These are phyloP conservation scores for Pseudonitzschia delicatissima DNA, from an alignment of 108 stramenopile genomes.

Conservation along the genomic window DNA sequence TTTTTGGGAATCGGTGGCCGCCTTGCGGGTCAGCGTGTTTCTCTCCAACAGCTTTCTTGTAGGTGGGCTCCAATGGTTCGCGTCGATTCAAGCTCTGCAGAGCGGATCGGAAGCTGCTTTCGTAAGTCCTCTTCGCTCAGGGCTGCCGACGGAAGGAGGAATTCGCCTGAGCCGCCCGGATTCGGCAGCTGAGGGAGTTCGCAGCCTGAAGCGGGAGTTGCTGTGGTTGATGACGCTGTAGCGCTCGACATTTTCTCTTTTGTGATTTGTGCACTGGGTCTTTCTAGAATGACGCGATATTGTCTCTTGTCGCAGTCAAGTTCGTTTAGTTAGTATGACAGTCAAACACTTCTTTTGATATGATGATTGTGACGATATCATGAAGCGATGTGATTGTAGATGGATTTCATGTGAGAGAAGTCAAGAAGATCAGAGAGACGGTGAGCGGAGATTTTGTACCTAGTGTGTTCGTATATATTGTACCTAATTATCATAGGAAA, in stretches of 20 bases:
- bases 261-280: background rate
- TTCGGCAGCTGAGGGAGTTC: background rate
- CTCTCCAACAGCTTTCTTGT: constrained; percentile 59
- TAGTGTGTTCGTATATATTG: too few relatives aligned
- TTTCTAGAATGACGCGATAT: too few relatives aligned
- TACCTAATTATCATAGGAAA: too few relatives aligned
- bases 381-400: too few relatives aligned
- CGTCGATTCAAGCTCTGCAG: constrained; percentile 39
- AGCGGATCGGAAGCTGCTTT: constrained; percentile 27
- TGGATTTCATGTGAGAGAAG: too few relatives aligned
- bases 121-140: constrained; percentile 43
- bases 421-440: too few relatives aligned
- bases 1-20: constrained; percentile 41
- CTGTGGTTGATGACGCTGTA: background rate
- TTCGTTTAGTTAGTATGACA: too few relatives aligned
- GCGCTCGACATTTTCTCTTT: background rate
- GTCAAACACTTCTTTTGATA: too few relatives aligned
- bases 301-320: too few relatives aligned
- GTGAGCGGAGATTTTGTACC: too few relatives aligned
- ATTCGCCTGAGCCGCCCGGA: background rate
- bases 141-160: background rate
- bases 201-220: background rate
- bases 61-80: constrained; percentile 78
- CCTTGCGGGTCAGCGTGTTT: constrained; percentile 40
- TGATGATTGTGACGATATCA: too few relatives aligned